These are phyloP conservation scores for Epicoccum nigrum DNA, from an alignment of 2,329 filamentous ascomycete genomes.

Conservation along the genomic window DNA sequence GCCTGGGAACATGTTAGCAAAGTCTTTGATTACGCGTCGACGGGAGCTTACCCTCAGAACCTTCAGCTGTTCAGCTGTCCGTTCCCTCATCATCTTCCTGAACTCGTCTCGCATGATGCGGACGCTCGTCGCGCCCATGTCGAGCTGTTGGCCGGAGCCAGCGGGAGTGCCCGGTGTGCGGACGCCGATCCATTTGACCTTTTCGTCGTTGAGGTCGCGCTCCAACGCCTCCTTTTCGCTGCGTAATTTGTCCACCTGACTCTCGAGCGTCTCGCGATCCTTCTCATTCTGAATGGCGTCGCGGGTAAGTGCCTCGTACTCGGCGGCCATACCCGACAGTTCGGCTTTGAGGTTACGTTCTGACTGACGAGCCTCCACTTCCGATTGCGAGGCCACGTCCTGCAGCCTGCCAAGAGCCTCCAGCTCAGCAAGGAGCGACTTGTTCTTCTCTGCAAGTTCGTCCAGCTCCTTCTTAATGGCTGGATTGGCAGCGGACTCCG, in stretches of 20 bases:
- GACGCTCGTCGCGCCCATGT: slow-evolving; percentile 66
- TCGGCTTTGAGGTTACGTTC: slow-evolving; percentile 65
- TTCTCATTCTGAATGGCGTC: slow-evolving; percentile 74
- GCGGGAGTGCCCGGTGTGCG: slow-evolving; percentile 57
- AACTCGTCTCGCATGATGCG: slow-evolving; percentile 75
- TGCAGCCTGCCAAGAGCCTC: slow-evolving; percentile 50
- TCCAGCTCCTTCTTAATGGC: slow-evolving; percentile 66
- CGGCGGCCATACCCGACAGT: slow-evolving; percentile 69
- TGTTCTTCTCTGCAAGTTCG: slow-evolving; percentile 56
- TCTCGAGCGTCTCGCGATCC: slow-evolving; percentile 69
- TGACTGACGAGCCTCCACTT: slow-evolving; percentile 45
- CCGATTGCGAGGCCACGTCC: slow-evolving; percentile 44
- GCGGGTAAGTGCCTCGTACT: slow-evolving; percentile 74
- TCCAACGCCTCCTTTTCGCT: slow-evolving; percentile 70
- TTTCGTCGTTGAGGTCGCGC: slow-evolving; percentile 69
- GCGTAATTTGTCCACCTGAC: slow-evolving; percentile 66
- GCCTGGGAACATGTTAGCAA: slow-evolving; percentile 53
- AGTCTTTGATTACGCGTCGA: not conserved
- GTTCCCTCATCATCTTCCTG: slow-evolving; percentile 81
- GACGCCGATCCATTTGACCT: slow-evolving; percentile 68
- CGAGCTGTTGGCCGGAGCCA: slow-evolving; percentile 24
- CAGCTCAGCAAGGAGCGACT: slow-evolving; percentile 51
- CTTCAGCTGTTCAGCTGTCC: slow-evolving; percentile 69
- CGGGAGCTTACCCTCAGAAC: slow-evolving; percentile 64
- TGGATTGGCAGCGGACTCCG: slow-evolving; percentile 64